Evolutionary conservation across 192 early-diverging fungal species (phyloP).

Genomic region (Coemansia sp.): DNA sequence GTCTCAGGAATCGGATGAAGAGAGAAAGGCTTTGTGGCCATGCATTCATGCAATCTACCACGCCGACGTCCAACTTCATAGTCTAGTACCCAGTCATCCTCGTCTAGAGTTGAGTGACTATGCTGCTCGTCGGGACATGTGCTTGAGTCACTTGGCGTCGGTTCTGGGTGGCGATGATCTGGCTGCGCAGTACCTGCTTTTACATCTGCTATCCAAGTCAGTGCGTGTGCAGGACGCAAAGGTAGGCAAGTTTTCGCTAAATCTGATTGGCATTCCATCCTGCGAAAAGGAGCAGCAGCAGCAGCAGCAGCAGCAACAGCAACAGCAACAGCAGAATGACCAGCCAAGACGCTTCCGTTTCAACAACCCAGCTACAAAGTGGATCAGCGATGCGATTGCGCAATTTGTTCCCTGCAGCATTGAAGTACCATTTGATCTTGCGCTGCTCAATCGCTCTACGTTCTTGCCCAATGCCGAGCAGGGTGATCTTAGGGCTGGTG

Average conservation of each 20-base stretch:
- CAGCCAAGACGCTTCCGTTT: conserved; percentile 16
- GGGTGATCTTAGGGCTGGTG: conserved; percentile 60
- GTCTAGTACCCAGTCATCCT: conserved; percentile 14
- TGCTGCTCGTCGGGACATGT: conserved; percentile 21
- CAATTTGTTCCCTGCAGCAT: conserved; percentile 59
- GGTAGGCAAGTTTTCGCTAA: conserved; percentile 70
- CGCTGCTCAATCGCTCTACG: conserved; percentile 57
- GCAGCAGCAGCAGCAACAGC: conserved; percentile 3
- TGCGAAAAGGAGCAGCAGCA: conserved; percentile 1
- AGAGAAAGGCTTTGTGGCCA: conserved; percentile 21
- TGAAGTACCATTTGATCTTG: conserved; percentile 63
- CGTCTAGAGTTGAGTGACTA: conserved; percentile 7
- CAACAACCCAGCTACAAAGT: conserved; percentile 31
- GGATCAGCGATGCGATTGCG: conserved; percentile 39
- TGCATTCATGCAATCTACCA: conserved; percentile 52
- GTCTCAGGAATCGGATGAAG: conserved; percentile 12
- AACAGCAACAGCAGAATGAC: too few relatives aligned
- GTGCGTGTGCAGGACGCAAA: conserved; percentile 50
- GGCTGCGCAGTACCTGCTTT: conserved; percentile 67
- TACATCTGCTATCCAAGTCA: conserved; percentile 64
- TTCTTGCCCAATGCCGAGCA: conserved; percentile 61
- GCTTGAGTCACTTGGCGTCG: conserved; percentile 55
- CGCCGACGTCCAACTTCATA: conserved; percentile 5
- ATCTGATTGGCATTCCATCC: conserved; percentile 58
- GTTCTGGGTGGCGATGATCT: conserved; percentile 63